phyloP scores from a whole-genome alignment of 2,329 filamentous ascomycete species.

The Didymosphaeria variabile region DNA sequence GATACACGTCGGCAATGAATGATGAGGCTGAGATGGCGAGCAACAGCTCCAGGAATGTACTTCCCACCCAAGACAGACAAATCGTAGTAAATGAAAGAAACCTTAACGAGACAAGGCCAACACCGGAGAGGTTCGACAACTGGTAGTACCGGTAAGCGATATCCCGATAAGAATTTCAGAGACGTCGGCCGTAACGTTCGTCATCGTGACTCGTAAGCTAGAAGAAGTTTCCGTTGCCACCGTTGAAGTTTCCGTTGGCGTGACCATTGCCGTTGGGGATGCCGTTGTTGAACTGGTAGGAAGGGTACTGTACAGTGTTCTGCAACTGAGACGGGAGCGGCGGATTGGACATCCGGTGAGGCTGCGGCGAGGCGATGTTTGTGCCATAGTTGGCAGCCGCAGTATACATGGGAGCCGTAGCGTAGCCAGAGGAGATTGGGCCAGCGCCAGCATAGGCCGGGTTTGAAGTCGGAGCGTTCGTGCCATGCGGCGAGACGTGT shows the following conservation, averaged over 20 bases:
- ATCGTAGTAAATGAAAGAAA: slow-evolving; percentile 39
- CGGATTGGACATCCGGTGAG: slow-evolving; percentile 50
- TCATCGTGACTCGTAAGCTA: slow-evolving; percentile 60
- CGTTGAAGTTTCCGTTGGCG: slow-evolving; percentile 52
- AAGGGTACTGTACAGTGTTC: slow-evolving; percentile 51
- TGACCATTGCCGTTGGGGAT: slow-evolving; percentile 31
- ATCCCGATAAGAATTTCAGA: slow-evolving; percentile 26
- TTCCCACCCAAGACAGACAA: slow-evolving; percentile 30
- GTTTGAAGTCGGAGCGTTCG: slow-evolving; percentile 30
- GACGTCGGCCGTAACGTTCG: slow-evolving; percentile 53
- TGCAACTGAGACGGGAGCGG: slow-evolving; percentile 48
- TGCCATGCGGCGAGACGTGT: slow-evolving; percentile 41
- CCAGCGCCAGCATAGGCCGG: slow-evolving; percentile 27
- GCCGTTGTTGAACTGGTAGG: slow-evolving; percentile 48
- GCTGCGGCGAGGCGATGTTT: slow-evolving; percentile 48
- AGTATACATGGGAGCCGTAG: slow-evolving; percentile 46
- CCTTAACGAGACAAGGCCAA: slow-evolving; percentile 32
- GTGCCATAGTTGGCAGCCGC: slow-evolving; percentile 45
- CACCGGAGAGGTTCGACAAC: slow-evolving; percentile 32
- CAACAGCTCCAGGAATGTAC: slow-evolving; percentile 24
- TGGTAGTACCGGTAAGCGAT: slow-evolving; percentile 32
- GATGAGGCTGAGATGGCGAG: slow-evolving; percentile 25
- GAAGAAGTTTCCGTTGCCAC: slow-evolving; percentile 56
- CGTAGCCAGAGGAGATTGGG: slow-evolving; percentile 33
- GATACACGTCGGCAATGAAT: slow-evolving; percentile 42